Evolutionary conservation across 148 eudicot genomes (phyloP), one percentile per base, ranked within the genome.

Genomic region (Nepenthes mirabilis): DNA sequence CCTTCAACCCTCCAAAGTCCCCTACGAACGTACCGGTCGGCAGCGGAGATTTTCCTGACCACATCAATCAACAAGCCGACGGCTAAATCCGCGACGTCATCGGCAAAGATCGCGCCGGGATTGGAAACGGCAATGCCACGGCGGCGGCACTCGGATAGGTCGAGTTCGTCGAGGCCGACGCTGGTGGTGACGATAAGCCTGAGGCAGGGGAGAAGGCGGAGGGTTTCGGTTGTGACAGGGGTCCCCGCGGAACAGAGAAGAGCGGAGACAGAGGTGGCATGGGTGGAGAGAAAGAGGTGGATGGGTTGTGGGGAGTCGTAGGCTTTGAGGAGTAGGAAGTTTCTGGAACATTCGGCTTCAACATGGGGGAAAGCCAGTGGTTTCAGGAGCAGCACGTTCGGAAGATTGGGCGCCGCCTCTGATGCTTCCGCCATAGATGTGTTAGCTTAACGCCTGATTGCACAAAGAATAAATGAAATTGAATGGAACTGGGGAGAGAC

Each of bases 111-210:
- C 2, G 43, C 43, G 36, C 75, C 64, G 13, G 81, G 72, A 58
- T 73, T 68, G 2, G 90, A 77, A 6, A 91, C 71, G 37, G 78
- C 7, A 36, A 91, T 72, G 1, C 82, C 79, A 6, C 86, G 85
- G 63, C 85, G 83, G 60, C 83, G 82, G 60, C 95, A 91, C 71
- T 87, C 95, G 32, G 35, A 37, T 40, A 87, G 64, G 61, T 91
- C 90, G 51, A 91, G 72, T 62, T 75, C 76, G 59, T 90, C 58
- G 55, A 79, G 60, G 54, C 88, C 88, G 55, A 74, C 74, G 61
- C 80, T 74, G 65, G 77, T 67, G 43, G 84, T 75, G 64, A 75
- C 67, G 8, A 83, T 70, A 8, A 72, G 43, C 11, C 67, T 48
- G n/a, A 81, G 76, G 11, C 74, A 59, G 1, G 86, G 86, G 6